Evolutionary conservation across 2,329 filamentous ascomycete genomes (phyloP), one percentile per base, ranked within the genome.

Genomic region (Clonostachys byssicola): DNA sequence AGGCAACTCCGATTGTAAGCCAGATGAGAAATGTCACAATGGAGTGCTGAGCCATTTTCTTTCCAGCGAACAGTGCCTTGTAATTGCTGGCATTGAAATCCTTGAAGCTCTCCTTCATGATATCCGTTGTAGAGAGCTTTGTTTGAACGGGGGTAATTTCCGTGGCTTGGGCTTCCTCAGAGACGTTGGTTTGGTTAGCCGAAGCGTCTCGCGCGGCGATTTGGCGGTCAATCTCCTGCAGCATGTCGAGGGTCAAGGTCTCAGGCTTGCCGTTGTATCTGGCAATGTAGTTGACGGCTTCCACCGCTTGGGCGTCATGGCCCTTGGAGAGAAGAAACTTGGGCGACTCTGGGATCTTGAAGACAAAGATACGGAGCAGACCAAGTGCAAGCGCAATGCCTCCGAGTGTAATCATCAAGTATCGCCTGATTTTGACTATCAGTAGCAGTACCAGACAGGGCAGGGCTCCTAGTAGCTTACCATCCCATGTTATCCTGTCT

Each of bases 1-100:
- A 74, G 2, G 67, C 70, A 23, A 74, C 64, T n/a, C 70, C 71
- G 33, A 73, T 69, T 0, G 66, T 72, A 5, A 72, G 51, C 71
- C 71, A 74, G 40, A 72, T 63, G 5, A 66, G 52, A 50, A 70
- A 72, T 2, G 63, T 67, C 5, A 73, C 56, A 1, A 55, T 51
- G 1, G 65, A 62, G 47, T 65, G 61, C 42, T 57, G 61, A 2
- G 61, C 57, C 57, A 67, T 61, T 47, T 61, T 62, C 14, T 51
- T 49, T 2, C 59, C 56, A 5, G 58, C 50, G 44, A 67, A 67
- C 3, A 67, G 56, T 20, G 52, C 55, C 34, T 53, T 65, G 51
- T 68, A 62, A 53, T 56, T 62, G 23, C 47, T 50, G 12, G 43
- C 6, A 16, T 47, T 52, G 52, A 58, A 61, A 42, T 60, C 56